Conservation (phyloP, 1,284 basidiomycete genomes). For the Melampsora americana region DNA sequence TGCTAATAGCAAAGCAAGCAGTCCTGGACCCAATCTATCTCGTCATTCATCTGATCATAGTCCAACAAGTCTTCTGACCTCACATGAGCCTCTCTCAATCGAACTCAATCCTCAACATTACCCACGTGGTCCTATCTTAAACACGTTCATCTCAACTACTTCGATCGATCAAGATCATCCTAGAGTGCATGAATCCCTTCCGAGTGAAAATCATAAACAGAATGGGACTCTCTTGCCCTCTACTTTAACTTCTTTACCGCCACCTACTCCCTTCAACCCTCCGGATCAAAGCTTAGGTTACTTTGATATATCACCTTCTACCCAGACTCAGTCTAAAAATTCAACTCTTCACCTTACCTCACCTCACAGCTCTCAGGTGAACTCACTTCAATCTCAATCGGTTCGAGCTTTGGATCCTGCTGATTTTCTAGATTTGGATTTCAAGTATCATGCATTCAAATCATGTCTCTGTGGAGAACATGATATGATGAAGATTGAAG, state of each 20-base stretch:
- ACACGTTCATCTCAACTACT: not conserved
- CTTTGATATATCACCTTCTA: not conserved
- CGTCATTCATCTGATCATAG: not conserved
- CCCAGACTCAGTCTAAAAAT: not conserved
- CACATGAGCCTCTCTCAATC: not conserved
- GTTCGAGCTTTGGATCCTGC: not conserved
- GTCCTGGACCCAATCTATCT: not conserved
- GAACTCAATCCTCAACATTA: not conserved
- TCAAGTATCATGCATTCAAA: slow-evolving; percentile 5
- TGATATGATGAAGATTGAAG: not conserved
- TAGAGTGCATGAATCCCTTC: not conserved
- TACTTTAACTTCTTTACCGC: not conserved
- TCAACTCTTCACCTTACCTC: not conserved
- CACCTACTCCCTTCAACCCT: not conserved
- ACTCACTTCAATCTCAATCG: not conserved
- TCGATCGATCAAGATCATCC: not conserved
- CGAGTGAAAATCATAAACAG: not conserved
- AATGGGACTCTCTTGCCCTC: not conserved
- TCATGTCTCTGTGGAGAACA: not conserved
- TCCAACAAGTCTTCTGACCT: too few relatives aligned
- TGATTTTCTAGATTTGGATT: not conserved
- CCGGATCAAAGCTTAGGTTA: not conserved
- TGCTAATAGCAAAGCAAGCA: too few relatives aligned
- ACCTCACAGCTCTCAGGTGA: not conserved
- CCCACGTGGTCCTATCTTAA: not conserved